Base-by-base conservation (phyloP, 2,329 filamentous ascomycete genomes). In the Ophiostoma angusticollis region DNA sequence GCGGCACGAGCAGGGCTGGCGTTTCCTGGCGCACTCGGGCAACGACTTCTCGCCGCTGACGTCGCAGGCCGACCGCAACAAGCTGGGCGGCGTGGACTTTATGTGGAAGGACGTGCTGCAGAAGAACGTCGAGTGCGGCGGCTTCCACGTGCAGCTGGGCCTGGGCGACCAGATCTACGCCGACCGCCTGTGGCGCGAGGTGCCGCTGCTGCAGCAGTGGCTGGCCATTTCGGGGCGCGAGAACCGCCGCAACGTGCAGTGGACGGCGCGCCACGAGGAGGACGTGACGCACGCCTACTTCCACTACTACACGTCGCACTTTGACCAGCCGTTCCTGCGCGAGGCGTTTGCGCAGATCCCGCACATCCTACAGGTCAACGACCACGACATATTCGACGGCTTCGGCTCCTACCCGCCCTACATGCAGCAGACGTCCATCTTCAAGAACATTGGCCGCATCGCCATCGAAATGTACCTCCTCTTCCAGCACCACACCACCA, bases 81-180 rank as follows among this genome's bases (percentile, higher is more conserved):
- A 81, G 50, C 71, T 96, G 1, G 91, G 91, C 22, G 91, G 91
- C 1, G 73, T 93, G 1, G 84, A 87, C 1, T 84, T 91, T 54
- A 93, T 98, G 89, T 98, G 91, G 91, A 96, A 95, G 54, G 91
- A 98, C 52, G 87, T 98, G 21, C 70, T 98, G 54, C 86, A 95
- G 60, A 95, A 95, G 68, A 93, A 98, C 52, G 77, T 87, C 21
- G 91, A 98, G 51, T 94, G 87, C 50, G 86, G 87, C 40, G 91
- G 91, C 1, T 98, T 96, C 58, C 91, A 98, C 53, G 80, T 84
- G 6, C 91, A 98, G 54, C 68, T 98, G 7, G 91, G 89, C 12
- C 64, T 95, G 5, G 91, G 91, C 40, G 84, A 91, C 44, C 91
- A 98, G 57, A 93, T 98, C 37, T 96, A 93, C 54, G 91, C 85